Conservation (phyloP, 2,329 filamentous ascomycete species). For the Colletotrichum salicis region DNA sequence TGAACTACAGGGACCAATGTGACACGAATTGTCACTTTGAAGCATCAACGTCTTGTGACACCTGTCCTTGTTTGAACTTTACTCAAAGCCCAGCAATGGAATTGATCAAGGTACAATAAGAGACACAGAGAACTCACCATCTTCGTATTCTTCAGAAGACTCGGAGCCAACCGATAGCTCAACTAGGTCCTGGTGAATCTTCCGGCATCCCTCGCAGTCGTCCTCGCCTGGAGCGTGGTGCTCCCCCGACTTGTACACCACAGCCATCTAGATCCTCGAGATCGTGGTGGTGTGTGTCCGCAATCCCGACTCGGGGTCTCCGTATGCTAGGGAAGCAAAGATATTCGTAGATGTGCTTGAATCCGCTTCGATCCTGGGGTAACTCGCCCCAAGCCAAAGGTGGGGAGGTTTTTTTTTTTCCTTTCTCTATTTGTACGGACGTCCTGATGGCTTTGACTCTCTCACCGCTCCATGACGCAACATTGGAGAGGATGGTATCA, state of each 20-base stretch:
- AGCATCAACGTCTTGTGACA: constrained; percentile 2
- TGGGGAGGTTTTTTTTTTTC: constrained; percentile 6
- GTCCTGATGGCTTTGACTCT: constrained; percentile 20
- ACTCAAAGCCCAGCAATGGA: neutral
- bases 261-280: neutral
- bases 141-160: constrained; percentile 27
- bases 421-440: constrained; percentile 28
- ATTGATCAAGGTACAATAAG: neutral
- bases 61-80: neutral
- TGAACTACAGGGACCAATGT: neutral
- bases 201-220: constrained; percentile 32
- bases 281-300: neutral
- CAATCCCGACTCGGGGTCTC: neutral
- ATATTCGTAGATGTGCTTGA: neutral
- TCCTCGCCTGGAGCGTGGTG: constrained; percentile 13
- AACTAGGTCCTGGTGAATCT: constrained; percentile 31
- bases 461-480: constrained; percentile 37
- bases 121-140: constrained; percentile 17
- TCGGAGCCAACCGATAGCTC: constrained; percentile 21
- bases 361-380: neutral
- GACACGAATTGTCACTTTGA: neutral
- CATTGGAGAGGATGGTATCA: constrained; percentile 35
- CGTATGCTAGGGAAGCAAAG: neutral
- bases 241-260: constrained; percentile 11
- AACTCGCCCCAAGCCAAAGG: neutral